A percentile compares a stretch with the other conserved stretches of the same genome.
These are phyloP conservation scores for Cyberlindnera maclurae DNA, from an alignment of 805 yeast genomes.

Conservation along the genomic window DNA sequence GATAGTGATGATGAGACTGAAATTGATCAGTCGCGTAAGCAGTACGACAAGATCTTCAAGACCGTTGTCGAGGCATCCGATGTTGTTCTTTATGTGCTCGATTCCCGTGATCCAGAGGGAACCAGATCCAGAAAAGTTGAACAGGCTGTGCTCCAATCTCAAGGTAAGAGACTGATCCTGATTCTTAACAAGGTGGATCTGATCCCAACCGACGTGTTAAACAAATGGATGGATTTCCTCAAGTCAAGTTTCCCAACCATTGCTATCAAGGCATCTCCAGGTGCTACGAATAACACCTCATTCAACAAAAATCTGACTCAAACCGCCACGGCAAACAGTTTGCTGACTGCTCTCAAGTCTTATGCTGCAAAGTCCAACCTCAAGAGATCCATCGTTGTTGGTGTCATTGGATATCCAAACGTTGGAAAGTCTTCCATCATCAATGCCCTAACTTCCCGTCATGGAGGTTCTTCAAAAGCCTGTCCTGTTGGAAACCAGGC, in stretches of 20 bases:
- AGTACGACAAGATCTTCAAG: constrained; percentile 90
- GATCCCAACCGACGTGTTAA: constrained; percentile 77
- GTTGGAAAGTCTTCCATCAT: constrained; percentile 95
- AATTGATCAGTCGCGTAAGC: constrained; percentile 73
- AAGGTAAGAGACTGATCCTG: constrained; percentile 77
- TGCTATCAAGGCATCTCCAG: constrained; percentile 75
- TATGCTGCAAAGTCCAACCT: constrained; percentile 79
- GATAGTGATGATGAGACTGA: constrained; percentile 40
- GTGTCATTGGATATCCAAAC: constrained; percentile 96
- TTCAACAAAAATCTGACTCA: constrained; percentile 72
- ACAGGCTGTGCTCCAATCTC: constrained; percentile 74
- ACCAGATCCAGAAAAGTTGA: constrained; percentile 91
- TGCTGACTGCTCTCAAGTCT: constrained; percentile 75
- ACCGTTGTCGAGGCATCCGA: constrained; percentile 90
- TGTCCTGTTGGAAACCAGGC: constrained; percentile 98
- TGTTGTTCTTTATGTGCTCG: constrained; percentile 86
- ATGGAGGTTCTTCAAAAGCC: constrained; percentile 62
- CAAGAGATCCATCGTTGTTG: constrained; percentile 85
- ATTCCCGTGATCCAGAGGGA: constrained; percentile 95
- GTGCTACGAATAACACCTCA: constrained; percentile 60
- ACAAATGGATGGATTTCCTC: constrained; percentile 76
- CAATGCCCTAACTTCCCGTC: constrained; percentile 79
- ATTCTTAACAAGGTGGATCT: constrained; percentile 89
- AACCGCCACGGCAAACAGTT: constrained; percentile 61
- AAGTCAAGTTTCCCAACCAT: constrained; percentile 85